Percentiles rank a stretch among this genome's conserved stretches.
These are phyloP conservation scores for Solanum hybrid DNA, from an alignment of 305 asterid genomes.

Conservation along the genomic window DNA sequence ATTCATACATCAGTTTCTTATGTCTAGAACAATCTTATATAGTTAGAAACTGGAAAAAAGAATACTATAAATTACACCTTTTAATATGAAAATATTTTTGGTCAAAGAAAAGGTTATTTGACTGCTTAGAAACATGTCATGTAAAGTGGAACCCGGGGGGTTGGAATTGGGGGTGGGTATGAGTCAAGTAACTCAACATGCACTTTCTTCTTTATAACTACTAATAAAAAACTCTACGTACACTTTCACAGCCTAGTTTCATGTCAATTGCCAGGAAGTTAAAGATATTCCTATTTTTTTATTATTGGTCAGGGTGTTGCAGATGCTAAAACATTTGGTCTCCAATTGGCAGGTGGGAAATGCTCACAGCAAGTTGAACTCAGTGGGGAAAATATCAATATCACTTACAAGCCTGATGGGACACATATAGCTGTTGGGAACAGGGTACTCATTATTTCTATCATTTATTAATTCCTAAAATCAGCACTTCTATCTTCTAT, in stretches of 20 bases:
- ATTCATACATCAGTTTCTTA: background rate
- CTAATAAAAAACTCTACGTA: background rate
- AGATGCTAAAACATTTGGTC: conserved; percentile 2
- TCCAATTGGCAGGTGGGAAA: conserved; percentile 62
- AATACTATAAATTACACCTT: background rate
- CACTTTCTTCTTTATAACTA: background rate
- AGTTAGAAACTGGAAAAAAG: background rate
- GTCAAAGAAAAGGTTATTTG: background rate
- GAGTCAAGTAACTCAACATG: background rate
- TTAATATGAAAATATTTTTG: background rate
- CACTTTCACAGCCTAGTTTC: background rate
- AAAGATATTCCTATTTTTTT: background rate
- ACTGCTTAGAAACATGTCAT: background rate
- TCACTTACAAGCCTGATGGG: conserved; percentile 95
- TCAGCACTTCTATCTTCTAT: background rate
- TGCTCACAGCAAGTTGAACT: conserved; percentile 94
- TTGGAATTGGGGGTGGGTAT: background rate
- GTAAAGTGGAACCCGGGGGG: background rate
- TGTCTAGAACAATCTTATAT: background rate
- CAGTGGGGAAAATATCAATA: conserved; percentile 95
- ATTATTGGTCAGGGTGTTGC: background rate
- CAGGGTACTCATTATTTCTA: conserved; percentile 42
- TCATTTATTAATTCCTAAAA: background rate
- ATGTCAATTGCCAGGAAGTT: background rate
- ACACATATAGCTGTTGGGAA: conserved; percentile 94